A percentile compares a stretch with the other conserved stretches of the same genome.
These are phyloP conservation scores for Cephalotrichum gorgonifer DNA, from an alignment of 2,329 filamentous ascomycete species.

Conservation along the genomic window DNA sequence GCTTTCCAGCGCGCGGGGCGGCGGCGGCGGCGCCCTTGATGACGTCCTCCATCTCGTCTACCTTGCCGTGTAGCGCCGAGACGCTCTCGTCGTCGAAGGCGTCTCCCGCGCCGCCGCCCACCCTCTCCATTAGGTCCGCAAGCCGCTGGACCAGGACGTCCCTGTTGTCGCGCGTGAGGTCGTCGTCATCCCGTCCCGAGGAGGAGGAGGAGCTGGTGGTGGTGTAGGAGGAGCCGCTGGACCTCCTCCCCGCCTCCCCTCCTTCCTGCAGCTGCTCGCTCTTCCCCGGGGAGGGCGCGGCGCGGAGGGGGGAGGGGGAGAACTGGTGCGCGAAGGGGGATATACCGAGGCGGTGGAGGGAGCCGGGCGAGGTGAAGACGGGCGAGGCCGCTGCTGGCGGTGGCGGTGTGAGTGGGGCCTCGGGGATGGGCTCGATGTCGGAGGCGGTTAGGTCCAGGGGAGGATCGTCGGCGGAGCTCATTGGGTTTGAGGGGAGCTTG, in stretches of 20 bases:
- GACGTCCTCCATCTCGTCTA: slow-evolving; percentile 31
- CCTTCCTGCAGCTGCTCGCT: too few relatives aligned
- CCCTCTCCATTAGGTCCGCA: slow-evolving; percentile 24
- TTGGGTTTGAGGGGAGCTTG: background rate
- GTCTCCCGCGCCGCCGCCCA: slow-evolving; percentile 17
- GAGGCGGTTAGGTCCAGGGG: background rate
- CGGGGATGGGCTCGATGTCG: background rate
- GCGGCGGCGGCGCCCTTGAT: slow-evolving; percentile 8
- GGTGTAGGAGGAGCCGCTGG: too few relatives aligned
- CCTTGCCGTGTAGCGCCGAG: slow-evolving; percentile 25
- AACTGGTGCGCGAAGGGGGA: slow-evolving; percentile 20
- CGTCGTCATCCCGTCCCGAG: slow-evolving; percentile 9
- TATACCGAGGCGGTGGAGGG: slow-evolving; percentile 17
- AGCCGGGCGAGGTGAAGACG: slow-evolving; percentile 15
- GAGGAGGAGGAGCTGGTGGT: background rate
- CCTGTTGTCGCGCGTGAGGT: slow-evolving; percentile 22
- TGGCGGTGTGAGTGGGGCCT: background rate
- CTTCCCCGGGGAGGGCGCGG: slow-evolving; percentile 8
- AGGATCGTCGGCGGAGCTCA: slow-evolving; percentile 1
- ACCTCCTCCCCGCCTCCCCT: too few relatives aligned
- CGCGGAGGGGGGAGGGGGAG: slow-evolving; percentile 11
- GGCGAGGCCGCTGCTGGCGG: slow-evolving; percentile 7
- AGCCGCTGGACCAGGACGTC: slow-evolving; percentile 30
- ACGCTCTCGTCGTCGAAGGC: slow-evolving; percentile 18
- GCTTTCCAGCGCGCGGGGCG: background rate